Evolutionary conservation across 441 rosid genomes (phyloP), one percentile per base, ranked within the genome.

Genomic region (Gossypium schwendimanii): DNA sequence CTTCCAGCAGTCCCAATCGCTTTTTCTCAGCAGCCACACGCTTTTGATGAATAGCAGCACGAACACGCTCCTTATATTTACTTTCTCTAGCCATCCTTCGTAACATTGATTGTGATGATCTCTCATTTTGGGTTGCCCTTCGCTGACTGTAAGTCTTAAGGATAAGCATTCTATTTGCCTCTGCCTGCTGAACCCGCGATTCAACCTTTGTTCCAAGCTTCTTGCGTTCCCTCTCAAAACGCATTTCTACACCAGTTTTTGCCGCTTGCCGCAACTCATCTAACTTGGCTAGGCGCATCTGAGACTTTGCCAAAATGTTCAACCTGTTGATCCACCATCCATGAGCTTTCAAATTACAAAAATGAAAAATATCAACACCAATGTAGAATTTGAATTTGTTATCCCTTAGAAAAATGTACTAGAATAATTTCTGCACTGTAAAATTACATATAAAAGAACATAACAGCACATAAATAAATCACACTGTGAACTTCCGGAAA

Each of bases 181-280:
- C 97, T 0, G 97, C 99, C 76, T 91, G 92, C 73, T 87, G 93
- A 77, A 93, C 87, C 73, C 96, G 84, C 12, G 83, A 75, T 81
- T 93, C 91, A 63, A 96, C 97, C 87, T 81, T 88, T 6, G 92
- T 87, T 58, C 88, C 98, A 72, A 93, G 94, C 85, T 83, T 88
- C 84, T 93, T 87, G 20, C 94, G 89, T 75, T 96, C 97, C 76
- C 81, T 88, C 81, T 89, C 87, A 6, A 76, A 88, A 20, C 97
- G 96, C 78, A 81, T 78, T 82, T 93, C 90, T 17, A 87, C 92
- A 66, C 89, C 97, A 45, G 80, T 86, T 76, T 90, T 96, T 8
- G 97, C 98, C 0, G 96, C 98, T 87, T 91, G 97, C 39, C 99
- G 86, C 79, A 91, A 76, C 89, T 89, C 96, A 77, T 96, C 98